Base-by-base conservation (phyloP, 1,284 basidiomycete species). In the Ustilago cynodontis region DNA sequence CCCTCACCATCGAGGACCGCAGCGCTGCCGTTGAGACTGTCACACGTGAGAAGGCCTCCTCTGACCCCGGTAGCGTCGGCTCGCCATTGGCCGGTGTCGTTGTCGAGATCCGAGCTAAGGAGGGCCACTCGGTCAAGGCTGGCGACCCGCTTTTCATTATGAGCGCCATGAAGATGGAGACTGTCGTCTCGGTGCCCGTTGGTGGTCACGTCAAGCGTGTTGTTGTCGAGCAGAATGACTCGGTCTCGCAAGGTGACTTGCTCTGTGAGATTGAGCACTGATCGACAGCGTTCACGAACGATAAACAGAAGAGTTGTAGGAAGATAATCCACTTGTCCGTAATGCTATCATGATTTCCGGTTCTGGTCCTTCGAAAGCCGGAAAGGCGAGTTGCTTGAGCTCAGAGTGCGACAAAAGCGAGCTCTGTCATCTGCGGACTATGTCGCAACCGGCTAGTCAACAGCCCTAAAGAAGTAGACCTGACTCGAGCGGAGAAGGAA, bases 61-160 rank as follows among this genome's bases (percentile, higher is more conserved):
- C 88, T 73, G 95, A 96, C 85, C 95, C 97, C 68, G 96, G 97
- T 76, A 95, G 93, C 41, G 92, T 99, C 71, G 96, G 95, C 72
- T 94, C 94, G 52, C 86, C 86, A 0, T 78, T 87, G 68, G 94
- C 94, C 65, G 96, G 96, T 88, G 96, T 99, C 57, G 94, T 99
- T 58, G 93, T 99, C 28, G 97, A 99, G 87, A 94, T 99, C 58
- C 90, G 96, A 79, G 95, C 97, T 71, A 94, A 97, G 88, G 95
- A 98, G 87, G 95, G 94, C 55, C 93, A 95, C 74, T 92, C 95
- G 85, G 94, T 99, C 87, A 97, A 93, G 91, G 96, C 94, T 87
- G 97, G 97, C 71, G 97, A 99, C 87, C 93, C 94, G 75, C 88
- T 95, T 71, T 93, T 92, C 73, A 84, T 87, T 67, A 85, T 87